Evolutionary conservation across 148 eudicot species (phyloP), one percentile per base, ranked within the genome.

Genomic region (Tetragonia tetragonoides): DNA sequence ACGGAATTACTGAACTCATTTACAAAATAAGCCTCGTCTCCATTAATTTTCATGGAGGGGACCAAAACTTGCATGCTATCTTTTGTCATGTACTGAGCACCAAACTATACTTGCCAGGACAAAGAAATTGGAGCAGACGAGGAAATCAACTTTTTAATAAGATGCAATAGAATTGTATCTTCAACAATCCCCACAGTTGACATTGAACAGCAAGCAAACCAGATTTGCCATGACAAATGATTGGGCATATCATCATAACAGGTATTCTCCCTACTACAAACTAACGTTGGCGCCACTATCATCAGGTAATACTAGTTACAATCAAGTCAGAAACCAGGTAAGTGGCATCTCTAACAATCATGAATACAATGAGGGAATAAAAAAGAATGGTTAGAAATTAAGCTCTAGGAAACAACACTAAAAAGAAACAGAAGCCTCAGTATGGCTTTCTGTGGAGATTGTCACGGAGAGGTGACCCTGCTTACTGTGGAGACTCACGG

Each of bases 381-480:
- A 40, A 40, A 66, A 65, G 23, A 72, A 62, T 47, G 34, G 81
- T 79, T 66, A 79, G 76, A 71, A 68, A 73, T 68, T 80, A 80
- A 6, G 17, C 71, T 57, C 76, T 73, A 56, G 9, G 38, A 53
- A 66, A 49, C 62, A 46, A 53, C 39, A 46, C 14, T 34, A 49
- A 38, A 39, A 44, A 49, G 73, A 24, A 42, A 59, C 16, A 51
- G 37, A 6, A 9, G 46, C 12, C 18, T 49, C 34, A 57, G 23
- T 18, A 21, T 38, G 54, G 49, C 20, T 53, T 24, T 11, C 9
- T 46, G 8, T 18, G 5, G 1, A 28, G 10, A 5, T 69, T 24
- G 57, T 76, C 76, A 77, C 7, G 85, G 81, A 60, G 84, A 89
- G 70, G 88, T 88, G 89, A 86, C 84, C 79, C 34, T 28, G 34